A percentile compares a stretch with the other conserved stretches of the same genome.
Evolutionary conservation across 805 yeast species (phyloP).

Genomic region (Candida quercuum): DNA sequence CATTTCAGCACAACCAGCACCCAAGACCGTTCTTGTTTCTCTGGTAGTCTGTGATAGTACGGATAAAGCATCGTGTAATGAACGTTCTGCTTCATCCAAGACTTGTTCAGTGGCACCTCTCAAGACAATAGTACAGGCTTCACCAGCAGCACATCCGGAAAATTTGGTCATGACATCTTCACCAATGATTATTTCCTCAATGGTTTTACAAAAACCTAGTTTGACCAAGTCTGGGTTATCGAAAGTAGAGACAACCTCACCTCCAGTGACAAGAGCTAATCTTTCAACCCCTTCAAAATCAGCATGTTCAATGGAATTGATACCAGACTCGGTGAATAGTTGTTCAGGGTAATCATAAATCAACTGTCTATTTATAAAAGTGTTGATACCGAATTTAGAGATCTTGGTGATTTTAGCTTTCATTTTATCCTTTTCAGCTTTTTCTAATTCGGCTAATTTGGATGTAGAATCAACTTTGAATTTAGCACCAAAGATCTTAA

Average conservation of each 20-base stretch:
- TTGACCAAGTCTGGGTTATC: conserved; percentile 85
- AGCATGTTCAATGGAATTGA: conserved; percentile 95
- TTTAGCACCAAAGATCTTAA: conserved; percentile 95
- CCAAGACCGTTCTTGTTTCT: conserved; percentile 82
- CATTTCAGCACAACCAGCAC: conserved; percentile 88
- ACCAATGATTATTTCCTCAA: conserved; percentile 91
- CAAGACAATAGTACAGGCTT: conserved; percentile 92
- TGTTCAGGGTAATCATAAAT: conserved; percentile 98
- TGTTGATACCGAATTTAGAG: conserved; percentile 77
- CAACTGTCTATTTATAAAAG: conserved; percentile 92
- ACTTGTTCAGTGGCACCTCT: conserved; percentile 98
- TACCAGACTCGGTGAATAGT: conserved; percentile 78
- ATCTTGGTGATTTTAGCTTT: conserved; percentile 83
- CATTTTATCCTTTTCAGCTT: conserved; percentile 94
- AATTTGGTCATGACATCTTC: conserved; percentile 88
- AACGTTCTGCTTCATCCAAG: conserved; percentile 94
- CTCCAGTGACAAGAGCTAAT: conserved; percentile 94
- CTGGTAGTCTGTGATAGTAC: conserved; percentile 92
- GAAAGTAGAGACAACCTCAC: conserved; percentile 95
- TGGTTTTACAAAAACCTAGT: conserved; percentile 81
- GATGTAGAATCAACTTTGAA: conserved; percentile 94
- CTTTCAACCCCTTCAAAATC: conserved; percentile 98
- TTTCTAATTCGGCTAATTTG: conserved; percentile 87
- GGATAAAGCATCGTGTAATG: conserved; percentile 93
- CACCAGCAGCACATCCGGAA: conserved; percentile 92